Evolutionary conservation across 148 eudicot species (phyloP), one percentile per base, ranked within the genome.

Genomic region (Euryodendron excelsum): DNA sequence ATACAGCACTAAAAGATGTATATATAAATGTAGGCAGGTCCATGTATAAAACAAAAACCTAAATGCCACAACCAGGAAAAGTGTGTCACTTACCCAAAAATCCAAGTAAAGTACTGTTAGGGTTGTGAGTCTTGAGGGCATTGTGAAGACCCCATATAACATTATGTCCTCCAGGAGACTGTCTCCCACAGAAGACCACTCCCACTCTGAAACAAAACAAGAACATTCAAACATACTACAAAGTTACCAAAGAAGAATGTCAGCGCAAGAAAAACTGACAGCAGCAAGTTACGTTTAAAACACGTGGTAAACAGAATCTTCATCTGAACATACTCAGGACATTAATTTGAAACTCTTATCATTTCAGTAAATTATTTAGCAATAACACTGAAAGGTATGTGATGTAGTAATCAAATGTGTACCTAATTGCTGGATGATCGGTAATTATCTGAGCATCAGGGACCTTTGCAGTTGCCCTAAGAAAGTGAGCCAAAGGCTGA

Each of bases 111-210:
- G 80, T 84, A 84, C 88, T 93, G 70, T 84, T 84, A 9, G 90
- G 82, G 84, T 96, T 96, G 84, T 91, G 97, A 63, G 80, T 87
- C 80, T 96, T 88, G 63, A 96, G 93, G 79, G 97, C 99, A 47
- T 89, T 82, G 82, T 86, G 88, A 77, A 93, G 88, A 61, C 99
- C 99, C 99, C 99, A 96, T 52, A 96, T 78, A 66, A 96, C 98
- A 88, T 96, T 96, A 79, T 96, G 99, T 68, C 99, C 99, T 80
- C 99, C 98, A 56, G 99, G 99, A 82, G 99, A 96, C 53, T 96
- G 99, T 73, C 99, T 88, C 30, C 98, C 98, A 74, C 98, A 93
- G 79, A 96, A 96, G 64, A 96, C 97, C 44, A 93, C 37, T 78
- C 99, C 99, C 73, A 96, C 98, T 84, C 98, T 93, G 92, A 31